phyloP scores from a whole-genome alignment of 257 asterid species.

The Fraxinus excelsior region DNA sequence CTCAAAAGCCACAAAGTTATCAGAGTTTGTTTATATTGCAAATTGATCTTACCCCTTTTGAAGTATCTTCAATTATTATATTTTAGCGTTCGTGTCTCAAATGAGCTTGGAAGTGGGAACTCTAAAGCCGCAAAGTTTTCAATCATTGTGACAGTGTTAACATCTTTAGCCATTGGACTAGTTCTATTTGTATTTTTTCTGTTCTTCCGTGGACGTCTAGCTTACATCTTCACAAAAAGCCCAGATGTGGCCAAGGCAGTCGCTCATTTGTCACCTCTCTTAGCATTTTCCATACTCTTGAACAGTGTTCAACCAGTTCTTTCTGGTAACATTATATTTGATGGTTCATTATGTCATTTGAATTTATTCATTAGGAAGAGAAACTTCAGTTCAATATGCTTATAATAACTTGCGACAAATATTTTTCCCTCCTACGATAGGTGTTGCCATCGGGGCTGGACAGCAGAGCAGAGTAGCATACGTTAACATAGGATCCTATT shows the following conservation, averaged over 20 bases:
- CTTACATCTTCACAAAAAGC: constrained; percentile 59
- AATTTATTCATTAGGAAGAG: neutral
- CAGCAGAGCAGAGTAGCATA: constrained; percentile 64
- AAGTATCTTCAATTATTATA: neutral
- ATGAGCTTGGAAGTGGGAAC: constrained; percentile 79
- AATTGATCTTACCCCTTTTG: neutral
- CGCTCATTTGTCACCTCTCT: constrained; percentile 52
- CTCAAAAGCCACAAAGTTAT: neutral
- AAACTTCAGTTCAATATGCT: neutral
- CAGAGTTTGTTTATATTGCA: neutral
- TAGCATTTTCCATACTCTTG: constrained; percentile 65
- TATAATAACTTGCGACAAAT: neutral
- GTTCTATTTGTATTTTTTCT: constrained; percentile 49
- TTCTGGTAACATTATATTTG: constrained; percentile 43
- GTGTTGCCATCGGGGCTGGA: constrained; percentile 77
- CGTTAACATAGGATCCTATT: constrained; percentile 60
- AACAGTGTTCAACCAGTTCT: constrained; percentile 73
- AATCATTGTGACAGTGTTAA: constrained; percentile 41
- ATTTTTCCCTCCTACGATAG: constrained; percentile 25
- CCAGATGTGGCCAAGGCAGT: constrained; percentile 48
- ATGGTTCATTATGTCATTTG: neutral
- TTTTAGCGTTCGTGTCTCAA: constrained; percentile 64
- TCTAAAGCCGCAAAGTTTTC: constrained; percentile 62
- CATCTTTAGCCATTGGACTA: constrained; percentile 49
- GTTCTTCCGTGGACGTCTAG: constrained; percentile 50